Base-by-base conservation (phyloP, 2,329 filamentous ascomycete genomes). In the Trichoderma lentiforme region DNA sequence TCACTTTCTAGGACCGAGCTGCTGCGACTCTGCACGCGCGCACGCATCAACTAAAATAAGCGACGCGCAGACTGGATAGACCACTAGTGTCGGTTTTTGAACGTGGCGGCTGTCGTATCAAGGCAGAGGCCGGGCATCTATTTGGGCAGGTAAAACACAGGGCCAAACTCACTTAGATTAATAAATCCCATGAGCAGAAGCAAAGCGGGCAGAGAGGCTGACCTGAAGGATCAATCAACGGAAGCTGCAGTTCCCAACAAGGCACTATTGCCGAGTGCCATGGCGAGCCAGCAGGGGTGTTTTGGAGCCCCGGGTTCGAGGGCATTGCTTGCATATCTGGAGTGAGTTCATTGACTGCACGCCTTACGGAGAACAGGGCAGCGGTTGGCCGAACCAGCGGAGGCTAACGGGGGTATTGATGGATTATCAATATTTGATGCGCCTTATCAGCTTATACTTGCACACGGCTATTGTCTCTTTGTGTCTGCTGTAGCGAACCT, bases 41-140 rank as follows among this genome's bases (percentile, higher is more conserved):
- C 56, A 56, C 32, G 57, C 36, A 68, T 68, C 56, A 58, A 72
- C 64, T 68, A 68, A 68, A 68, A 62, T 72, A 72, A 72, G 63
- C 70, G 70, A 72, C 64, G 63, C 64, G 64, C 63, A 68, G 64
- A 36, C 43, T 62, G 24, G 30, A 47, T 21, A n/a, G 43, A 51
- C 43, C 53, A 36, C 63, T 68, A 72, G 63, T 63, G 70, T 53
- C 30, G 21, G 21, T 30, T 57, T 26, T 32, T 34, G 18, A 63
- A 32, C 61, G 24, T 34, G 56, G 28, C 66, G 34, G 60, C 36
- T 65, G 34, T 57, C 69, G 69, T 58, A 71, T 71, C 51, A 32
- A 51, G 57, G 30, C 43, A 51, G 58, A 63, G 61, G 26, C 47
- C 47, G 47, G 21, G 32, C 4, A 26, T 64, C 34, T 43, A 34